Base-by-base conservation (phyloP, 495 filamentous ascomycete genomes). In the Aspergillus incahuasiensis region DNA sequence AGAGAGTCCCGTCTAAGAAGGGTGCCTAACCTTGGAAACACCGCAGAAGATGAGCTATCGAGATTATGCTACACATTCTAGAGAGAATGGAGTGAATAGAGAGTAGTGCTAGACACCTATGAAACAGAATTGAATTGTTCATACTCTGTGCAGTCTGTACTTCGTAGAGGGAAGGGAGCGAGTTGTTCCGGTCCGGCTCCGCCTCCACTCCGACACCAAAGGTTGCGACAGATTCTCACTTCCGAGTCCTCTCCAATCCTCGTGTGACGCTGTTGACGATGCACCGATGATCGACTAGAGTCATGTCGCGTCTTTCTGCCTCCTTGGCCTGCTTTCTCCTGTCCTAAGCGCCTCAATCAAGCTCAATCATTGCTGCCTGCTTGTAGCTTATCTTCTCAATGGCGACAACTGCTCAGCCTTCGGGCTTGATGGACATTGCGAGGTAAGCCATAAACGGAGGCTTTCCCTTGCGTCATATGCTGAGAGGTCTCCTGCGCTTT, bases 341-440 rank as follows among this genome's bases (percentile, higher is more conserved):
- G 49, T 52, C 39, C 19, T 59, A 54, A 58, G 38, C 34, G 30
- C 43, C 44, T 48, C 38, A 20, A 32, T 42, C n/a, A 13, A 48
- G 34, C 16, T 19, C 19, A n/a, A 43, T 50, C 13, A 11, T 49
- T 30, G 24, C 13, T 56, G 38, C 47, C 34, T 49, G 19, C 30
- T 6, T 41, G 35, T 39, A 15, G 16, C 32, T 25, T 22, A 18
- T 43, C 18, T 49, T 48, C 46, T 24, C 61, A 49, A 77, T 77
- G 74, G 70, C 73, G 46, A 68, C 63, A 60, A 63, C 65, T 20
- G 70, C 72, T 56, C 69, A 69, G 67, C 72, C 73, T 56, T 64
- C 68, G 61, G 71, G 72, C 67, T 65, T 76, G 55, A 68, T 77
- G 73, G 72, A 75, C 55, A 77, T 77, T 55, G 72, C 69, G 53